phyloP scores from a whole-genome alignment of 345 rosid genomes.

The Pistacia vera region DNA sequence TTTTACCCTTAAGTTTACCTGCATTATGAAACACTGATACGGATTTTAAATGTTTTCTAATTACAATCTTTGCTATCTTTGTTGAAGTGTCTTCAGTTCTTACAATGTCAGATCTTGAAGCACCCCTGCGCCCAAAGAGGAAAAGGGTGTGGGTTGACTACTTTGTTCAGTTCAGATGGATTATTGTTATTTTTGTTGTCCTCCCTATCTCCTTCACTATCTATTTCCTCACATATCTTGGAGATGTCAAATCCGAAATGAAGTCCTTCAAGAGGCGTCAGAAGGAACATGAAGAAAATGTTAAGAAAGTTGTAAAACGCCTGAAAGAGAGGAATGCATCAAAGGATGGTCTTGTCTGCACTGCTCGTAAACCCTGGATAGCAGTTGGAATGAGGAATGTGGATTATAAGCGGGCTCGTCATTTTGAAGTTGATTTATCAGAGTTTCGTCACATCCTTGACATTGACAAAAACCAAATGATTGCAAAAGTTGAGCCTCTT shows the following conservation, averaged over 20 bases:
- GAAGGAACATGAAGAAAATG: constrained; percentile 93
- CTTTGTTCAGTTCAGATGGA: constrained; percentile 87
- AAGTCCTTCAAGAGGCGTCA: constrained; percentile 85
- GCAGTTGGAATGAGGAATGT: constrained; percentile 99
- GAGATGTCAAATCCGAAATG: too few relatives aligned
- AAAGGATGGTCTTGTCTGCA: constrained; percentile 98
- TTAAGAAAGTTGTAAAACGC: constrained; percentile 77
- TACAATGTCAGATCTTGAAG: too few relatives aligned
- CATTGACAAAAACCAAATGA: constrained; percentile 82
- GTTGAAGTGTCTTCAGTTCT: constrained; percentile 30
- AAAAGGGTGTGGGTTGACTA: constrained; percentile 83
- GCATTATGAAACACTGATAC: not conserved
- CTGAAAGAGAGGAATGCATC: constrained; percentile 82
- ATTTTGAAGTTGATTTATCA: constrained; percentile 92
- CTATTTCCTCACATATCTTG: constrained; percentile 90
- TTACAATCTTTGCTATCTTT: constrained; percentile 10
- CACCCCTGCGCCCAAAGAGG: constrained; percentile 87
- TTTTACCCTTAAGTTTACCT: not conserved
- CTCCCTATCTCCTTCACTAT: constrained; percentile 75
- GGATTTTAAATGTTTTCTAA: not conserved
- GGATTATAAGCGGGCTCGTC: constrained; percentile 95
- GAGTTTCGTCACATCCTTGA: constrained; percentile 82
- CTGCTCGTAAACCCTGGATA: constrained; percentile 98
- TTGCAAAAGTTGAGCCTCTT: constrained; percentile 95
- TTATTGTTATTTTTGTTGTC: constrained; percentile 84